A percentile compares a stretch with the other conserved stretches of the same genome.
phyloP scores from a whole-genome alignment of 371 early-diverging fungal species.

The Mucor sp. region DNA sequence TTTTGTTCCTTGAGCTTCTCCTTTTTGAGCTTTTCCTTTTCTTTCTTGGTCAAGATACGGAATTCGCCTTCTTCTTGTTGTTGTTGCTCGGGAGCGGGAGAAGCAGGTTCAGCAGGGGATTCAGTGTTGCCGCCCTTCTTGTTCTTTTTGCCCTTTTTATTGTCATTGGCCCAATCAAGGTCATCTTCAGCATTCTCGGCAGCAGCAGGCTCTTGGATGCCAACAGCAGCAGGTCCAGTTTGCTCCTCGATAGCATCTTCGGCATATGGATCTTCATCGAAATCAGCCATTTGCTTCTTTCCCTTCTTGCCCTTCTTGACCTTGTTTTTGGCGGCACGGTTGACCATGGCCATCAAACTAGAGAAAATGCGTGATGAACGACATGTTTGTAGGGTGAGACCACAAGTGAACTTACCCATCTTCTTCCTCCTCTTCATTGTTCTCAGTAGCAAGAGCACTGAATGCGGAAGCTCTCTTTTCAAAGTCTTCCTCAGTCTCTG shows the following conservation, averaged over 20 bases:
- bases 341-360: constrained; percentile 58
- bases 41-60: constrained; percentile 49
- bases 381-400: background rate
- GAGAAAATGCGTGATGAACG: background rate
- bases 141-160: constrained; percentile 47
- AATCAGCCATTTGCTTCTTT: constrained; percentile 24
- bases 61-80: constrained; percentile 28
- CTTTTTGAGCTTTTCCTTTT: constrained; percentile 54
- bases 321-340: constrained; percentile 51
- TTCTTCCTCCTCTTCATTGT: constrained; percentile 44
- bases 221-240: constrained; percentile 16
- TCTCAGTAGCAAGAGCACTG: constrained; percentile 31
- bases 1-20: constrained; percentile 56
- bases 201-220: constrained; percentile 8
- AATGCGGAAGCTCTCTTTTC: constrained; percentile 40
- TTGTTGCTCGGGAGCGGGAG: constrained; percentile 18
- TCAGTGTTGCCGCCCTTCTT: constrained; percentile 33
- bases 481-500: constrained; percentile 39
- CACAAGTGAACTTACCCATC: constrained; percentile 22
- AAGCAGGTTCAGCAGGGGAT: constrained; percentile 18
- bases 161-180: constrained; percentile 37
- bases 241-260: constrained; percentile 4
- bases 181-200: constrained; percentile 35
- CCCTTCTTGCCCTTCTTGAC: constrained; percentile 54
- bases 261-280: constrained; percentile 31